These are phyloP conservation scores for Neoboletus brunneissimus DNA, from an alignment of 768 basidiomycete genomes.

Conservation along the genomic window DNA sequence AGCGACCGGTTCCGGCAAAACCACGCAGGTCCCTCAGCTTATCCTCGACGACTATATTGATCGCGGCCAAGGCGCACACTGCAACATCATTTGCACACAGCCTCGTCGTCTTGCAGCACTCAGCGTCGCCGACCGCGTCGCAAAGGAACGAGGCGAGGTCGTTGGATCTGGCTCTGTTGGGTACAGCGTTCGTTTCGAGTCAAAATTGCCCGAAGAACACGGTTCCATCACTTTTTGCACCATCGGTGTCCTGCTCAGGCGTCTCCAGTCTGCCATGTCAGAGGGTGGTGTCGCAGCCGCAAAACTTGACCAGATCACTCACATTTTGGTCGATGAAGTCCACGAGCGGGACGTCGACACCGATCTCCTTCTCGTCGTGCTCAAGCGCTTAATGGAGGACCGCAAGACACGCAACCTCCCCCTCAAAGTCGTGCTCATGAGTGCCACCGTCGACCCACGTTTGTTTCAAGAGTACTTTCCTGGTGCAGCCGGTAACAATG, in stretches of 20 bases:
- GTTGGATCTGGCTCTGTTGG: conserved; percentile 71
- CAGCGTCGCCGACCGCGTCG: conserved; percentile 86
- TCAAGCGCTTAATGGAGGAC: conserved; percentile 78
- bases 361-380: conserved; percentile 82
- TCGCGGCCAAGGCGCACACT: conserved; percentile 72
- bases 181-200: conserved; percentile 91
- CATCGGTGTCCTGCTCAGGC: conserved; percentile 84
- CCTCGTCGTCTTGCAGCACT: conserved; percentile 90
- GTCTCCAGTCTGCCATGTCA: conserved; percentile 73
- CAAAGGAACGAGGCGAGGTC: conserved; percentile 78
- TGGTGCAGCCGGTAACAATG: conserved; percentile 54
- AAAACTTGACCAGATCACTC: conserved; percentile 74
- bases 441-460: conserved; percentile 89
- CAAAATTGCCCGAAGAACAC: conserved; percentile 70
- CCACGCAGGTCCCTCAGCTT: conserved; percentile 91
- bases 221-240: conserved; percentile 93
- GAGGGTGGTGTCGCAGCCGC: conserved; percentile 35
- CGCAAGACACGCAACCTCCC: conserved; percentile 67
- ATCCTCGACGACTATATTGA: conserved; percentile 83
- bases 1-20: conserved; percentile 90
- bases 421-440: conserved; percentile 90
- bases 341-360: conserved; percentile 96
- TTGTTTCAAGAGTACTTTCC: conserved; percentile 89
- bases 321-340: conserved; percentile 92
- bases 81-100: conserved; percentile 92